Percentiles rank a stretch among this genome's conserved stretches.
phyloP scores from a whole-genome alignment of 2,329 filamentous ascomycete species.

The Calonectria crousiana region DNA sequence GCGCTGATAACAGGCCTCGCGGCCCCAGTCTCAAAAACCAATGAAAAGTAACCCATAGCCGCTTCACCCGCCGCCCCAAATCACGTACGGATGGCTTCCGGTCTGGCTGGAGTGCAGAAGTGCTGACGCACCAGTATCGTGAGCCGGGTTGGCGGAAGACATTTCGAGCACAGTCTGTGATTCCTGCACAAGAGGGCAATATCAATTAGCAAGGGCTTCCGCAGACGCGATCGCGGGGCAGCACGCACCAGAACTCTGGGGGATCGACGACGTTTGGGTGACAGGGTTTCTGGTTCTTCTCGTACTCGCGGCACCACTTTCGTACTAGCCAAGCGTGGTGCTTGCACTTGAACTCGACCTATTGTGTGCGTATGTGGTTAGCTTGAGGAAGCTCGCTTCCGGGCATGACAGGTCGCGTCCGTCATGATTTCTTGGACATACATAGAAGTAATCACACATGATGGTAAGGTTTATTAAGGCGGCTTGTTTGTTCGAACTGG shows the following conservation, averaged over 20 bases:
- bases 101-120: background rate
- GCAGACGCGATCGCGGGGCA: background rate
- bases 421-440: constrained; percentile 18
- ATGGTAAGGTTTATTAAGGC: background rate
- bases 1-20: background rate
- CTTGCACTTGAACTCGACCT: constrained; percentile 42
- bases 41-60: background rate
- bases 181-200: background rate
- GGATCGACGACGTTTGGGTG: constrained; percentile 39
- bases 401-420: background rate
- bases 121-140: constrained; percentile 13
- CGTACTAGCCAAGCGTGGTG: constrained; percentile 41
- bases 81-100: background rate
- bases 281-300: constrained; percentile 39
- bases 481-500: background rate
- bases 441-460: constrained; percentile 44
- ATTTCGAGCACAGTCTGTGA: constrained; percentile 21
- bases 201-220: background rate
- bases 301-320: constrained; percentile 40
- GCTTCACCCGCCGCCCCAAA: background rate
- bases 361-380: background rate
- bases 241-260: constrained; percentile 40
- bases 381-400: background rate
- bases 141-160: constrained; percentile 6
- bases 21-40: background rate